Evolutionary conservation across 78 protist species (phyloP).

Genomic region (Isochrysis galbana): DNA sequence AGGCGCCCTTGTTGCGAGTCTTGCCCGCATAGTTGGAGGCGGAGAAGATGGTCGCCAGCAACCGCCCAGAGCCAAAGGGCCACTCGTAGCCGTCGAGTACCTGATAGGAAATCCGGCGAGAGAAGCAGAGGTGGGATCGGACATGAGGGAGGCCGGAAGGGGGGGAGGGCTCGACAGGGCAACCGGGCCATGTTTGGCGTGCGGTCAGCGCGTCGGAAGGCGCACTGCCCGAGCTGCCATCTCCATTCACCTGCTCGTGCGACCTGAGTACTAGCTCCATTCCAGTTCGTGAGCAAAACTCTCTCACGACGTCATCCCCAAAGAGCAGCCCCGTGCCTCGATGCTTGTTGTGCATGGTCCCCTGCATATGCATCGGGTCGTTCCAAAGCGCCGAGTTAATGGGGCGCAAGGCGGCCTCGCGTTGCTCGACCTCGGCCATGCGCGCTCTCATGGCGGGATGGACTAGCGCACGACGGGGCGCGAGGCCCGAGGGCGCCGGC

Average conservation of each 20-base stretch:
- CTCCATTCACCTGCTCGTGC: constrained; percentile 40
- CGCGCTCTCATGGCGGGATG: neutral
- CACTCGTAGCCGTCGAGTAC: constrained; percentile 19
- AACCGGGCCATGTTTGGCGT: too few relatives aligned
- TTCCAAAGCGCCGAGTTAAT: neutral
- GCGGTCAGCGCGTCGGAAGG: too few relatives aligned
- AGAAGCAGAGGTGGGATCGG: too few relatives aligned
- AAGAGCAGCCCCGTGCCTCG: neutral
- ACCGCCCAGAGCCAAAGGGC: neutral
- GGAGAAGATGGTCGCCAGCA: constrained; percentile 45
- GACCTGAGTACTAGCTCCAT: constrained; percentile 8
- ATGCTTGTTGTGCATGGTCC: neutral
- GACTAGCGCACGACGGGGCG: neutral
- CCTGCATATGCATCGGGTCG: neutral
- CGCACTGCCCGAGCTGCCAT: too few relatives aligned
- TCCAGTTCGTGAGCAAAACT: neutral
- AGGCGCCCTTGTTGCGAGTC: constrained; percentile 25
- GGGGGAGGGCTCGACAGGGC: too few relatives aligned
- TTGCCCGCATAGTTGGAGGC: constrained; percentile 43
- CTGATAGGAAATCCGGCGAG: neutral
- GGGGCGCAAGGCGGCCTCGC: neutral
- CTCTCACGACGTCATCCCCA: neutral
- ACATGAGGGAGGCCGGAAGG: too few relatives aligned
- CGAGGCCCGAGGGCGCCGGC: neutral
- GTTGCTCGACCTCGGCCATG: neutral